These are phyloP conservation scores for Paulownia fortunei DNA, from an alignment of 257 asterid genomes.

Conservation along the genomic window DNA sequence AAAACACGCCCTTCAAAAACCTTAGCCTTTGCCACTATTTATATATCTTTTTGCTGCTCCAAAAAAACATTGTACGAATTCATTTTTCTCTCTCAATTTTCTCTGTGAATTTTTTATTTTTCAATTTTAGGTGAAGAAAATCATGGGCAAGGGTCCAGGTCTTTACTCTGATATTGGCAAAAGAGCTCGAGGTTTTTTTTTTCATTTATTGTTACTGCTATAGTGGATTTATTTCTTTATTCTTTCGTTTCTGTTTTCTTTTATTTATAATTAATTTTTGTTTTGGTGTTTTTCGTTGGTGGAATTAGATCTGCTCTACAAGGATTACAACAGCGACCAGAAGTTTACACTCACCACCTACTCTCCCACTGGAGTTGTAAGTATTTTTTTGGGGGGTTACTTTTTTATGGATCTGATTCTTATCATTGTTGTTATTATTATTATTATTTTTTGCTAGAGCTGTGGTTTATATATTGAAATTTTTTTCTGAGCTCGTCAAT, in stretches of 20 bases:
- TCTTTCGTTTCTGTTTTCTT: not conserved
- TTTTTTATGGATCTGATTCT: conserved; percentile 32
- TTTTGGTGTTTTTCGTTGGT: not conserved
- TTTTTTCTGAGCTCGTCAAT: conserved; percentile 10
- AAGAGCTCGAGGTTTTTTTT: conserved; percentile 49
- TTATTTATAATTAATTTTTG: not conserved
- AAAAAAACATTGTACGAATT: not conserved
- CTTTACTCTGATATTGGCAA: conserved; percentile 59
- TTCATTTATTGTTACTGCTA: not conserved
- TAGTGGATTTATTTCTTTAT: not conserved
- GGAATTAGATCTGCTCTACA: conserved; percentile 68
- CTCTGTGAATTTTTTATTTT: not conserved
- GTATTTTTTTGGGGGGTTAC: conserved; percentile 27
- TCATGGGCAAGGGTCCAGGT: conserved; percentile 63
- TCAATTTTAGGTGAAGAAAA: conserved; percentile 20
- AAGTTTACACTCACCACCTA: conserved; percentile 71
- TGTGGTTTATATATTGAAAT: conserved; percentile 3
- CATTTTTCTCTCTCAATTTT: not conserved
- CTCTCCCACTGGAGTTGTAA: conserved; percentile 88
- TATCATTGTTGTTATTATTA: not conserved
- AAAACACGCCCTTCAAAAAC: conserved; percentile 25
- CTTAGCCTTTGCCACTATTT: conserved; percentile 5
- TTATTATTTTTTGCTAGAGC: not conserved
- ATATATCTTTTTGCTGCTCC: not conserved
- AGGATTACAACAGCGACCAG: conserved; percentile 79